Percentiles rank a stretch among this genome's conserved stretches.
Evolutionary conservation across 2,329 filamentous ascomycete species (phyloP).

Genomic region (Pyrenophora seminiperda): DNA sequence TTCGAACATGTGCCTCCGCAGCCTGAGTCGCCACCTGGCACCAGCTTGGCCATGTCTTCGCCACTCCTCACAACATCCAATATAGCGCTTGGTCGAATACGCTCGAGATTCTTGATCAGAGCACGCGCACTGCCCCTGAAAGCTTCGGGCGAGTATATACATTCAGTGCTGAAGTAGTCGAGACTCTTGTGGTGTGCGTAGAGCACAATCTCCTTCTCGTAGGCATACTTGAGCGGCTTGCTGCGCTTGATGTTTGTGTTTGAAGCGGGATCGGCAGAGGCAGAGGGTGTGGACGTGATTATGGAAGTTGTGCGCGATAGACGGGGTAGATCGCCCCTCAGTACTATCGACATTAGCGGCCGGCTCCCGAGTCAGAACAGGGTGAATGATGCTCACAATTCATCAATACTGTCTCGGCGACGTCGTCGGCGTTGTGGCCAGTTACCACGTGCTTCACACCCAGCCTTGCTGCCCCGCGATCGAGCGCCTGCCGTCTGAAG

Average conservation of each 20-base stretch:
- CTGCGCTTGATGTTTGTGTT: slow-evolving; percentile 88
- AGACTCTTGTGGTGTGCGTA: slow-evolving; percentile 97
- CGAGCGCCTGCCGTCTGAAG: slow-evolving; percentile 89
- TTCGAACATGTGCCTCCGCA: slow-evolving; percentile 41
- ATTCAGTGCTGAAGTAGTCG: slow-evolving; percentile 98
- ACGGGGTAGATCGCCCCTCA: slow-evolving; percentile 86
- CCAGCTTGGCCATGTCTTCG: slow-evolving; percentile 93
- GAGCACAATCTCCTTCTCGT: slow-evolving; percentile 98
- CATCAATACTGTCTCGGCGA: slow-evolving; percentile 97
- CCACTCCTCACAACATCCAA: slow-evolving; percentile 93
- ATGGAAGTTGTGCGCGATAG: slow-evolving; percentile 89
- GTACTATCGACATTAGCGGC: slow-evolving; percentile 52
- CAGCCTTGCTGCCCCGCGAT: slow-evolving; percentile 85
- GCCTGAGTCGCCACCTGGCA: slow-evolving; percentile 59
- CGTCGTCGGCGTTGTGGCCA: slow-evolving; percentile 95
- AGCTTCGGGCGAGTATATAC: slow-evolving; percentile 96
- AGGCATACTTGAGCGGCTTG: slow-evolving; percentile 97
- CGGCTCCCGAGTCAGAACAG: not conserved
- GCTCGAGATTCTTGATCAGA: slow-evolving; percentile 93
- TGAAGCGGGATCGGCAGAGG: slow-evolving; percentile 61
- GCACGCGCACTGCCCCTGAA: slow-evolving; percentile 91
- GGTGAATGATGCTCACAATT: slow-evolving; percentile 58
- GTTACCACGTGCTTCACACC: slow-evolving; percentile 93
- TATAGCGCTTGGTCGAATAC: slow-evolving; percentile 90
- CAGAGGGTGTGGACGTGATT: slow-evolving; percentile 62